Evolutionary conservation across 495 filamentous ascomycete species (phyloP).

Genomic region (Penicillium flavigenum): DNA sequence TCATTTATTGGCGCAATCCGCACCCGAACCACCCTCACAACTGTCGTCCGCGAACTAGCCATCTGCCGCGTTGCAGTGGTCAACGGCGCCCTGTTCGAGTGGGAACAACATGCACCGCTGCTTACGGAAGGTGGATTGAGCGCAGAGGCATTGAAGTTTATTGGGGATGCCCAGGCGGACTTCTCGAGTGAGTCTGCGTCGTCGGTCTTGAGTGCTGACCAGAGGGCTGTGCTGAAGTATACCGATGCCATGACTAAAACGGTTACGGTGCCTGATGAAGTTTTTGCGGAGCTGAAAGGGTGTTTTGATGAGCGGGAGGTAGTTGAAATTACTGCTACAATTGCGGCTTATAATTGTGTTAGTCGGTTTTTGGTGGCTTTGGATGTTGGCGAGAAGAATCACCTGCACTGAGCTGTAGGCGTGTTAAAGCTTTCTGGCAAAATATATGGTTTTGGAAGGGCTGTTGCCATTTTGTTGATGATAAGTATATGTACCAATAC

Average conservation of each 20-base stretch:
- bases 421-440: not conserved
- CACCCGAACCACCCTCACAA: constrained; percentile 58
- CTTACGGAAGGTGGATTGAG: constrained; percentile 48
- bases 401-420: constrained; percentile 1
- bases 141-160: constrained; percentile 47
- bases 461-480: not conserved
- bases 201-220: constrained; percentile 50
- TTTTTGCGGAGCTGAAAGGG: constrained; percentile 59
- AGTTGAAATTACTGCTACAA: constrained; percentile 75
- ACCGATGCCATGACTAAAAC: constrained; percentile 74
- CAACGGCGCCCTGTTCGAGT: constrained; percentile 76
- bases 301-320: constrained; percentile 65
- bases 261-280: constrained; percentile 59
- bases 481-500: not conserved
- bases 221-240: constrained; percentile 66
- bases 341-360: constrained; percentile 85
- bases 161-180: constrained; percentile 34
- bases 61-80: constrained; percentile 74
- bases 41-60: constrained; percentile 64
- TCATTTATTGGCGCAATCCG: constrained; percentile 73
- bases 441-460: not conserved
- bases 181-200: constrained; percentile 13
- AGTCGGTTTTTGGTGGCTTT: constrained; percentile 81
- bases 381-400: constrained; percentile 67
- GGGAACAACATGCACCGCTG: constrained; percentile 73